phyloP scores from a whole-genome alignment of 306 rosid species.

The Vigna reflexopilosa region DNA sequence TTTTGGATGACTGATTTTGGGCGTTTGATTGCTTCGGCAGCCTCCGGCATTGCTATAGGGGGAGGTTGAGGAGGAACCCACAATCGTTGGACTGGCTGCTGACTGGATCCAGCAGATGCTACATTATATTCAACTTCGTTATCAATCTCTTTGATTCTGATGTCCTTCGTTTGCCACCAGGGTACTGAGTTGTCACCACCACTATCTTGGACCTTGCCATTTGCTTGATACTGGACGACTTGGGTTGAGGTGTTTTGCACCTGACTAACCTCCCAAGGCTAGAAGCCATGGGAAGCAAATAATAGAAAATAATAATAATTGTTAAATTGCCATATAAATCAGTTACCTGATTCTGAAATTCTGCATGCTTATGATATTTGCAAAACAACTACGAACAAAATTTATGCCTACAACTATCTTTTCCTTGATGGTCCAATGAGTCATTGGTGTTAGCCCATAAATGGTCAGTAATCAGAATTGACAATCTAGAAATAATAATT shows the following conservation, averaged over 20 bases:
- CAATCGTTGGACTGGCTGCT: conserved; percentile 54
- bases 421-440: conserved; percentile 7
- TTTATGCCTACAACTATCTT: conserved; percentile 10
- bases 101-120: conserved; percentile 47
- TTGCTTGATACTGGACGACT: conserved; percentile 56
- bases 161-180: conserved; percentile 68
- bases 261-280: conserved; percentile 88
- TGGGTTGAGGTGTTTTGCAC: conserved; percentile 53
- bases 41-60: conserved; percentile 75
- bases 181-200: conserved; percentile 58
- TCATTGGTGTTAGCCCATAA: background rate
- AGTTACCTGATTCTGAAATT: conserved; percentile 18
- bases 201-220: conserved; percentile 55
- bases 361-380: background rate
- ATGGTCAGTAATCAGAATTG: background rate
- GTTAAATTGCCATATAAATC: background rate
- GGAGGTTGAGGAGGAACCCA: conserved; percentile 97
- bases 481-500: background rate
- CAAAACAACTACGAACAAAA: conserved; percentile 35
- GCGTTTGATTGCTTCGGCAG: conserved; percentile 88
- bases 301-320: conserved; percentile 27
- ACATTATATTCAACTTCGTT: conserved; percentile 50
- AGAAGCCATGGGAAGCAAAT: conserved; percentile 42
- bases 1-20: conserved; percentile 60
- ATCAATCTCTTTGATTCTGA: conserved; percentile 59